Base-by-base conservation (phyloP, 495 filamentous ascomycete species). In the Lophiotrema nucula region DNA sequence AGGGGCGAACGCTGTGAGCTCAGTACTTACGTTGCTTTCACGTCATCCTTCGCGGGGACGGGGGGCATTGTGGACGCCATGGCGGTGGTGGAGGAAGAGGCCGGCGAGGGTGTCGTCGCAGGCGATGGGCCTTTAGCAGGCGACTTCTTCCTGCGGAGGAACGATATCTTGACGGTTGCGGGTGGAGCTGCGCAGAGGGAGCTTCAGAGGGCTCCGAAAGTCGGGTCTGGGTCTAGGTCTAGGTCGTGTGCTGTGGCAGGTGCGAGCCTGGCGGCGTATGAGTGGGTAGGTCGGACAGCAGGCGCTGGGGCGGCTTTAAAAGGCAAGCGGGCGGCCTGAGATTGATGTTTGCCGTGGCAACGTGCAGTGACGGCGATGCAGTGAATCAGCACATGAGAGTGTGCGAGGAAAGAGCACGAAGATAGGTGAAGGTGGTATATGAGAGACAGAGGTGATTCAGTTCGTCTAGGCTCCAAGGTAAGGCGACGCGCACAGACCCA, bases 31-130 rank as follows among this genome's bases (percentile, higher is more conserved):
- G 90, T 96, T 72, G 83, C 83, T 25, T 81, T 80, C 57, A 95
- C 79, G 72, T 95, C 90, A 74, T 95, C 90, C 76, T 85, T 86
- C 64, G 86, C 85, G 51, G 88, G 87, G 33, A 77, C 62, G 26
- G 67, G 67, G 12, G 64, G 64, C 67, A 69, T 69, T 13, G 33
- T n/a, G 13, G 59, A 39, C n/a, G 64, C 44, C 67, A 67, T 69
- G 46, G 35, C 26, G 25, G 48, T 19, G 22, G 52, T 22, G 28
- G 28, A 31, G 6, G 28, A 18, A 22, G 22, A 35, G 31, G 8
- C 15, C 8, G 31, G 31, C 15, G 31, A 8, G 18, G 39, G 39
- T 43, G 8, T 42, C 38, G 53, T 62, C 53, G 58, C 57, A 47
- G 57, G 63, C 63, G 47, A 53, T 51, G 47, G 42, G 37, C 58